phyloP scores from a whole-genome alignment of 257 asterid genomes.

The Thymus mandschuricus region DNA sequence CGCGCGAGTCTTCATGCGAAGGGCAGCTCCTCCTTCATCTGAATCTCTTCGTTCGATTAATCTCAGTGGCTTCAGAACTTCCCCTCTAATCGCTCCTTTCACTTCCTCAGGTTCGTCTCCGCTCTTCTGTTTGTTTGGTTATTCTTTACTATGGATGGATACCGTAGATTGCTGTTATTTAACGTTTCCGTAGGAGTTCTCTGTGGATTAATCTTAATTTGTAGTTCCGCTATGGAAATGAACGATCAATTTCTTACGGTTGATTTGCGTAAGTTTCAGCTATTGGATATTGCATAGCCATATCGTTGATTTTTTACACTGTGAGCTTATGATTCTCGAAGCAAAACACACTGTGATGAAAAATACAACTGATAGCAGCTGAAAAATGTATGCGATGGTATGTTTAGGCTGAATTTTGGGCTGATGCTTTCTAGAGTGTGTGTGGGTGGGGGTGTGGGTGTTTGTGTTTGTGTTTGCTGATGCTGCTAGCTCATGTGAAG shows the following conservation, averaged over 20 bases:
- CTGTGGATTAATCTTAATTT: not conserved
- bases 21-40: conserved; percentile 39
- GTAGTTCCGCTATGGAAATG: conserved; percentile 12
- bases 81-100: conserved; percentile 44
- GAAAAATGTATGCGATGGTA: not conserved
- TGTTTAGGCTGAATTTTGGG: conserved; percentile 8
- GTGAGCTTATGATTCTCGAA: conserved; percentile 24
- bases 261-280: not conserved
- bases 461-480: not conserved
- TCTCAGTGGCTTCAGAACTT: conserved; percentile 28
- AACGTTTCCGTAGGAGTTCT: not conserved
- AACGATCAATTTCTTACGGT: not conserved
- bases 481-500: not conserved
- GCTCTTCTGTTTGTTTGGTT: not conserved
- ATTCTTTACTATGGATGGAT: not conserved
- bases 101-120: conserved; percentile 56
- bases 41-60: conserved; percentile 27
- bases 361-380: not conserved
- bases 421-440: too few relatives aligned
- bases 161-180: conserved; percentile 1
- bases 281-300: not conserved
- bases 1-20: conserved; percentile 43
- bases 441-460: not conserved
- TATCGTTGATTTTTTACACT: not conserved
- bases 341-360: not conserved